Conservation (phyloP, 495 filamentous ascomycete genomes). For the Aspergillus mulundensis region DNA sequence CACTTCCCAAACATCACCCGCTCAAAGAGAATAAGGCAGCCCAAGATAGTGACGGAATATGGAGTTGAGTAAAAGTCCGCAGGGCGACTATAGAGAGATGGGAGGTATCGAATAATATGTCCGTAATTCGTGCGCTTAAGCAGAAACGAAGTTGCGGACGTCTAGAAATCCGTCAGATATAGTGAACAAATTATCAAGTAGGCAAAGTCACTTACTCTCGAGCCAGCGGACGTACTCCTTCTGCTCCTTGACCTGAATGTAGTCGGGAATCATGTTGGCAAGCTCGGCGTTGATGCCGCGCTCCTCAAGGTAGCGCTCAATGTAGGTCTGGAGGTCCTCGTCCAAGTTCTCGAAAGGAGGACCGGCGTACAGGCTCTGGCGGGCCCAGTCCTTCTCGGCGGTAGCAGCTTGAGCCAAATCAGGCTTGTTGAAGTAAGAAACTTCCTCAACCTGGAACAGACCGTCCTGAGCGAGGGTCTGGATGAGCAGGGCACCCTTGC, state of each 20-base stretch:
- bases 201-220: slow-evolving; percentile 52
- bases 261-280: slow-evolving; percentile 89
- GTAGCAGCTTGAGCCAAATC: slow-evolving; percentile 63
- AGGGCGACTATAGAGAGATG: slow-evolving; percentile 5
- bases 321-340: slow-evolving; percentile 85
- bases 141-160: slow-evolving; percentile 72
- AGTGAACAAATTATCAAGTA: neutral
- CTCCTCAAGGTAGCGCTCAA: slow-evolving; percentile 94
- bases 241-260: slow-evolving; percentile 98
- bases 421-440: slow-evolving; percentile 76
- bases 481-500: slow-evolving; percentile 76
- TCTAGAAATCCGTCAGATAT: slow-evolving; percentile 34
- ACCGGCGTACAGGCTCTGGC: slow-evolving; percentile 79
- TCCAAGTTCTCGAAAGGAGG: slow-evolving; percentile 93
- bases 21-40: no score
- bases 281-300: slow-evolving; percentile 84
- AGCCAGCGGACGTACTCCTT: slow-evolving; percentile 94
- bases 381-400: slow-evolving; percentile 62
- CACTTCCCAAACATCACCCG: neutral
- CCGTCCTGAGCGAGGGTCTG: slow-evolving; percentile 87
- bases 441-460: slow-evolving; percentile 82
- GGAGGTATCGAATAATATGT: slow-evolving; percentile 1
- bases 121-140: slow-evolving; percentile 37
- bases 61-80: neutral
- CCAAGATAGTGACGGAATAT: neutral